Conservation (phyloP, 2,329 filamentous ascomycete species). For the Penicillium sp. region DNA sequence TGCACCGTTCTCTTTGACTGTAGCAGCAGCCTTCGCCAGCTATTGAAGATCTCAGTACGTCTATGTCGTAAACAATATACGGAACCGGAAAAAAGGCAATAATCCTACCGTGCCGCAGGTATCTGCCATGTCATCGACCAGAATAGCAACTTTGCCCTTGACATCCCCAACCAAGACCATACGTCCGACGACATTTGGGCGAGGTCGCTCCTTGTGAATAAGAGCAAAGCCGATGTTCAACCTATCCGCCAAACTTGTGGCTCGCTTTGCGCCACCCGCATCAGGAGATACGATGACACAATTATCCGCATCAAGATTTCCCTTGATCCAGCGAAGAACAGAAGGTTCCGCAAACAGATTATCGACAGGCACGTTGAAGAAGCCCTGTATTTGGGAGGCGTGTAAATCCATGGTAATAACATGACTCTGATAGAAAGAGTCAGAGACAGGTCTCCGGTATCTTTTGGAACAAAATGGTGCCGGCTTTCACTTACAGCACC, state of each 20-base stretch:
- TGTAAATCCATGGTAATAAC: constrained; percentile 98
- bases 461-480: background rate
- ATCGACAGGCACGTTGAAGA: constrained; percentile 79
- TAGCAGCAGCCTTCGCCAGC: constrained; percentile 79
- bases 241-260: constrained; percentile 58
- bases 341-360: constrained; percentile 93
- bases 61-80: background rate
- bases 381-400: constrained; percentile 89
- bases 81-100: background rate
- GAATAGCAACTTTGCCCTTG: constrained; percentile 82
- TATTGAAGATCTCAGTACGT: background rate
- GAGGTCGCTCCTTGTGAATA: constrained; percentile 92
- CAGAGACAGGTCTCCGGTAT: background rate
- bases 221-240: constrained; percentile 87
- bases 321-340: constrained; percentile 82
- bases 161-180: constrained; percentile 98
- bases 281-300: constrained; percentile 94
- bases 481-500: constrained; percentile 42
- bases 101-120: constrained; percentile 69
- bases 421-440: constrained; percentile 61
- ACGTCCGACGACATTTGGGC: constrained; percentile 84
- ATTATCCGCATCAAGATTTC: constrained; percentile 75
- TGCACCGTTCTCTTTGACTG: constrained; percentile 80
- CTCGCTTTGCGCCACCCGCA: constrained; percentile 88
- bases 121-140: constrained; percentile 97